Evolutionary conservation across 1,284 basidiomycete genomes (phyloP).

Genomic region (Marasmius fiardii): DNA sequence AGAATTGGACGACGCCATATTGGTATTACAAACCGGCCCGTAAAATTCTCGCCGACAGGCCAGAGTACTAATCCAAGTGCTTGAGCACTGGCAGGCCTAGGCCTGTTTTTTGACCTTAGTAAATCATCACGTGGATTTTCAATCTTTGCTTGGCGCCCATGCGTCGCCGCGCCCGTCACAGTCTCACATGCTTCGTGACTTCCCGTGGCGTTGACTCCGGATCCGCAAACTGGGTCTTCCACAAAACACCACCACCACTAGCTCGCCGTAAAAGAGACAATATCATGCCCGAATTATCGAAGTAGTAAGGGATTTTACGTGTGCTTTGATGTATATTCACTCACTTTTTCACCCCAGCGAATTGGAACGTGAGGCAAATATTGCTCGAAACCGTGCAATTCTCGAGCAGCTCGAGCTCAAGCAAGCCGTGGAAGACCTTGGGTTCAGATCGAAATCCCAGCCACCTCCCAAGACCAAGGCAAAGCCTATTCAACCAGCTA

Average conservation of each 20-base stretch:
- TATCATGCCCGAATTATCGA: constrained; percentile 41
- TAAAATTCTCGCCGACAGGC: too few relatives aligned
- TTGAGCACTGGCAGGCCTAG: too few relatives aligned
- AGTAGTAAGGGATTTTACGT: constrained; percentile 39
- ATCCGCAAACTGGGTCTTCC: neutral
- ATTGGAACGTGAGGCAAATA: constrained; percentile 71
- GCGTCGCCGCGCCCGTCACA: too few relatives aligned
- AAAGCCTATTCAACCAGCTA: constrained; percentile 61
- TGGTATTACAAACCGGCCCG: too few relatives aligned
- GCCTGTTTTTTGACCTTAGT: too few relatives aligned
- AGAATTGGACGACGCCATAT: too few relatives aligned
- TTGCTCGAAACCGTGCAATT: constrained; percentile 71
- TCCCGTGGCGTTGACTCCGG: neutral
- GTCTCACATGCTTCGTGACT: neutral
- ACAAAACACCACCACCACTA: neutral
- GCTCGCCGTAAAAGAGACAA: neutral
- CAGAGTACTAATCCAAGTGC: too few relatives aligned
- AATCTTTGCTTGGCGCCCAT: too few relatives aligned
- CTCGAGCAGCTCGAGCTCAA: constrained; percentile 67
- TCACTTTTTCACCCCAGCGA: constrained; percentile 42
- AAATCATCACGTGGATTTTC: too few relatives aligned
- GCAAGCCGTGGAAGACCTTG: constrained; percentile 50
- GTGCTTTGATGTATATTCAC: neutral
- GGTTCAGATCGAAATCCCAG: constrained; percentile 34
- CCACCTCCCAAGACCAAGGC: constrained; percentile 38